These are phyloP conservation scores for Millerozyma miso DNA, from an alignment of 805 yeast genomes.

Conservation along the genomic window DNA sequence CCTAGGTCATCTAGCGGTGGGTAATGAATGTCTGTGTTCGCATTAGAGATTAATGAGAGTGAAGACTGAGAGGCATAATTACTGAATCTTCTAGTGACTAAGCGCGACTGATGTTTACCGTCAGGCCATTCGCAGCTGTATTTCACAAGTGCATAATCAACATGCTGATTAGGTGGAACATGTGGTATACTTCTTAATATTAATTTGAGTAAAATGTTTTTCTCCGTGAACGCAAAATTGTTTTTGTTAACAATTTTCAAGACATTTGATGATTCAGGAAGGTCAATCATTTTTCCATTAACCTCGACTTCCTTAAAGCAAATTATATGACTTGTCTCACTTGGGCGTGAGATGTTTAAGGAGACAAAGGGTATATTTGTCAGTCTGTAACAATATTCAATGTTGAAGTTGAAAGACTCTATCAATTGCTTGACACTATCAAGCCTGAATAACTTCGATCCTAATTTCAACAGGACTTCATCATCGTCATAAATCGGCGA, in stretches of 20 bases:
- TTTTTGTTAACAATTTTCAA: slow-evolving; percentile 12
- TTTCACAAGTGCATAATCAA: slow-evolving; percentile 1
- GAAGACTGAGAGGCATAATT: neutral
- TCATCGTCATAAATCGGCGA: slow-evolving; percentile 7
- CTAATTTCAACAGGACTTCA: slow-evolving; percentile 3
- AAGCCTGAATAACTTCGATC: slow-evolving; percentile 16
- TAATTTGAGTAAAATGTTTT: slow-evolving; percentile 13
- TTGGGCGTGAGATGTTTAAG: slow-evolving; percentile 13
- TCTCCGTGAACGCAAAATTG: slow-evolving; percentile 11
- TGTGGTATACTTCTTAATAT: slow-evolving; percentile 1
- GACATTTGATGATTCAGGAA: neutral
- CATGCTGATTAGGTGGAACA: neutral
- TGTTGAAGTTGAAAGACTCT: slow-evolving; percentile 9
- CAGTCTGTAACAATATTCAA: slow-evolving; percentile 11
- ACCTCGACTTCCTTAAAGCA: slow-evolving; percentile 18
- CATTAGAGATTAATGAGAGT: neutral
- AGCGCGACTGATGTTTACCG: neutral
- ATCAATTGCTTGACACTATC: slow-evolving; percentile 15
- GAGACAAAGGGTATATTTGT: slow-evolving; percentile 20
- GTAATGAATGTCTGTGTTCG: slow-evolving; percentile 1
- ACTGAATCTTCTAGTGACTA: neutral
- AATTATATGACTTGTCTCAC: slow-evolving; percentile 11
- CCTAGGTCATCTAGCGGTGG: slow-evolving; percentile 1
- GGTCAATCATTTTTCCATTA: slow-evolving; percentile 16
- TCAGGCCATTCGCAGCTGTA: neutral